Conservation (phyloP, 805 yeast genomes). For the Cyberlindnera mississippiensis region DNA sequence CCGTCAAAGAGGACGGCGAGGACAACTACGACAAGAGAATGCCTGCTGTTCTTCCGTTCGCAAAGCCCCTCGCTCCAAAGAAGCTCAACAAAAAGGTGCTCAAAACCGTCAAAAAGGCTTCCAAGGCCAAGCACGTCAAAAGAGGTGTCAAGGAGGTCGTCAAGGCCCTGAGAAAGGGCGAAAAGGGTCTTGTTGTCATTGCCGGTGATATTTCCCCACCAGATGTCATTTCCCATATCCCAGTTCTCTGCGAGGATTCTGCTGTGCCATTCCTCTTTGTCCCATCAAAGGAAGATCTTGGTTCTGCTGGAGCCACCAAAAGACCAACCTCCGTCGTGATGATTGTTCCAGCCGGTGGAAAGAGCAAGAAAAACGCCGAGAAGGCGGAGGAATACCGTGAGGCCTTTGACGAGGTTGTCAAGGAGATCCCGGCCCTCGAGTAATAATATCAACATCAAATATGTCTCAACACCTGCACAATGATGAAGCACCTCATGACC, state of each 20-base stretch:
- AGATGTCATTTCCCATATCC: slow-evolving; percentile 95
- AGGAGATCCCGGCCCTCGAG: slow-evolving; percentile 58
- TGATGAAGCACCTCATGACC: slow-evolving; percentile 6
- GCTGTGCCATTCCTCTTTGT: slow-evolving; percentile 89
- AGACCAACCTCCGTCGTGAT: slow-evolving; percentile 98
- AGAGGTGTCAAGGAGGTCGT: slow-evolving; percentile 99
- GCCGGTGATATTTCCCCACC: slow-evolving; percentile 99
- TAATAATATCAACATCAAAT: not conserved
- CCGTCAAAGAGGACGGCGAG: slow-evolving; percentile 34
- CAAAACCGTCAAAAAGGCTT: slow-evolving; percentile 95
- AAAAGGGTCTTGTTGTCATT: slow-evolving; percentile 91
- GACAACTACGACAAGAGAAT: slow-evolving; percentile 92
- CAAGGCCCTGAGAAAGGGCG: slow-evolving; percentile 96
- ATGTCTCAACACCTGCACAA: not conserved
- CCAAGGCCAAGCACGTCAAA: slow-evolving; percentile 96
- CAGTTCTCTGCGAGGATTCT: slow-evolving; percentile 94
- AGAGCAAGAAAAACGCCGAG: slow-evolving; percentile 65
- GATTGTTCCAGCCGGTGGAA: slow-evolving; percentile 94
- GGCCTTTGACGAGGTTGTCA: slow-evolving; percentile 86
- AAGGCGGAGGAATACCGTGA: slow-evolving; percentile 89
- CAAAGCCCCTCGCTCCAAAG: slow-evolving; percentile 92
- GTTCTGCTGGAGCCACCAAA: slow-evolving; percentile 98
- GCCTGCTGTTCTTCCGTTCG: slow-evolving; percentile 88
- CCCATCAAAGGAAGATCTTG: slow-evolving; percentile 97
- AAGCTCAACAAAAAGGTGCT: slow-evolving; percentile 92